Base-by-base conservation (phyloP, 2,329 filamentous ascomycete species). In the Arthrocladium fulminans region DNA sequence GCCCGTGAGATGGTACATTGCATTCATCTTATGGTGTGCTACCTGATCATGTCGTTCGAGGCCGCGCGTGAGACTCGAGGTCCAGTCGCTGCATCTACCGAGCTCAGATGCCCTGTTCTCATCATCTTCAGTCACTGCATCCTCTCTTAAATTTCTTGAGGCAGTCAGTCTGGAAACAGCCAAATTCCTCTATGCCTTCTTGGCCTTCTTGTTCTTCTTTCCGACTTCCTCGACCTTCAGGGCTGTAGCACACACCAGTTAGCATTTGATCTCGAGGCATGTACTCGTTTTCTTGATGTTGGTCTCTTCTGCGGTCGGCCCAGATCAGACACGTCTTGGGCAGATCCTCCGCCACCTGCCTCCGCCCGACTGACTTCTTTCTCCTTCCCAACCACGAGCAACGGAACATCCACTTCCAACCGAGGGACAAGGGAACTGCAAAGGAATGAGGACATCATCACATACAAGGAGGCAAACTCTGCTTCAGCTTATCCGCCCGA, bases 401-500 rank as follows among this genome's bases (percentile, higher is more conserved):
- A 54, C 47, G 46, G 34, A 35, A 48, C 44, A 9, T 32, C 22
- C 22, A 15, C 1, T 3, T 35, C 32, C 13, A n/a, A 12, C 5
- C 19, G 25, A 30, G 23, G 23, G 13, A 13, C 15, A 34, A 19
- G 17, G 24, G 3, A 3, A 35, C 7, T 7, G 19, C 12, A 3
- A 35, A 3, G 4, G 20, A 40, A 3, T 13, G 29, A 38, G 40
- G 9, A 8, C 3, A 45, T 34, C 19, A 37, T 37, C 54, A 76
- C 88, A 66, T 89, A 98, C 92, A 86, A 65, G 92, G 94, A 67
- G 92, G 94, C 59, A 98, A 80, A 72, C 83, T 88, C 82, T 97
- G 90, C 88, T 96, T 97, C 63, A 98, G 84, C 86, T 98, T 98
- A 79, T 97, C 92, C 74, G 90, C 94, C 87, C 97, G 97, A 71